These are phyloP conservation scores for Liquidambar formosana DNA, from an alignment of 164 flowering plant species.

Conservation along the genomic window DNA sequence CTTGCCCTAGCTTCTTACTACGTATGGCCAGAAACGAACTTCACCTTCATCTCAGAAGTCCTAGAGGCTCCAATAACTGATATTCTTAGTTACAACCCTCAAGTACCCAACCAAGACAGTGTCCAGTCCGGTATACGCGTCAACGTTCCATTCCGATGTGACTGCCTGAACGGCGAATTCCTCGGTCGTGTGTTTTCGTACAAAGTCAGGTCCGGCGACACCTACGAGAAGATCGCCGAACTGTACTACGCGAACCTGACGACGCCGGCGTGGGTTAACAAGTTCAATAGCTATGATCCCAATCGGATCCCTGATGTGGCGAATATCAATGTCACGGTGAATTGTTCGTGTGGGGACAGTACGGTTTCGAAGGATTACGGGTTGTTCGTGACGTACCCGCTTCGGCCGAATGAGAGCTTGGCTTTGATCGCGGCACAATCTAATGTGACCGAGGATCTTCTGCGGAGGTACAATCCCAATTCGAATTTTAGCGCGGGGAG, in stretches of 20 bases:
- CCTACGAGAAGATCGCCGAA: constrained; percentile 38
- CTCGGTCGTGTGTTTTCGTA: constrained; percentile 47
- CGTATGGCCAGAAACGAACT: constrained; percentile 34
- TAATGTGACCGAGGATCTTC: too few relatives aligned
- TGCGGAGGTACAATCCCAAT: too few relatives aligned
- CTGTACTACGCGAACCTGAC: constrained; percentile 43
- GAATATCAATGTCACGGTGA: constrained; percentile 51
- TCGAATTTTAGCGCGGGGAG: too few relatives aligned
- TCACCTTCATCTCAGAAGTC: constrained; percentile 34
- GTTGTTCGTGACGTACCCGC: constrained; percentile 64
- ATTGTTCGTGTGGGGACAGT: constrained; percentile 59
- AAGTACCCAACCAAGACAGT: constrained; percentile 30
- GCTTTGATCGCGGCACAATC: too few relatives aligned
- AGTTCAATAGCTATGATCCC: constrained; percentile 25
- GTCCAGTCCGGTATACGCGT: constrained; percentile 25
- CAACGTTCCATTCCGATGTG: constrained; percentile 59
- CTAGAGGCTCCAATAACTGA: constrained; percentile 1
- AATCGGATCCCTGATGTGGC: constrained; percentile 31
- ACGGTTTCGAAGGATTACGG: constrained; percentile 51
- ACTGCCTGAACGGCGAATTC: constrained; percentile 44
- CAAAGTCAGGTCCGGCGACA: constrained; percentile 29
- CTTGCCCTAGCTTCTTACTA: constrained; percentile 68
- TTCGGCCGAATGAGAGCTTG: constrained; percentile 38
- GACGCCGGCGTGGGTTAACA: constrained; percentile 28
- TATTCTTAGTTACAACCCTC: constrained; percentile 33